phyloP scores from a whole-genome alignment of 176 grass and related monocot species.

The Zizania latifolia region DNA sequence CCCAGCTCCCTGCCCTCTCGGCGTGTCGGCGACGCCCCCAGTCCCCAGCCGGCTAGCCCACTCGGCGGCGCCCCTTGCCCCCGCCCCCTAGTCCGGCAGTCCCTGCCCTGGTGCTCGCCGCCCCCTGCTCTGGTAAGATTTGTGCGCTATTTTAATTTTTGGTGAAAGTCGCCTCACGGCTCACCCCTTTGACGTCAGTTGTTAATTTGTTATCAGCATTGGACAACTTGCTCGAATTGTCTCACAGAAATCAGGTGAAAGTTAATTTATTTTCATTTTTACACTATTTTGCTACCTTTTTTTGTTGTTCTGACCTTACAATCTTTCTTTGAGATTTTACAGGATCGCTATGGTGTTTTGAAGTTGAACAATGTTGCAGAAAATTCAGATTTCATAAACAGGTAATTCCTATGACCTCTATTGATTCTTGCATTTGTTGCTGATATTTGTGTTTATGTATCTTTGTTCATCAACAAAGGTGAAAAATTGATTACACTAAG shows the following conservation, averaged over 20 bases:
- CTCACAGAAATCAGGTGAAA: slow-evolving; percentile 61
- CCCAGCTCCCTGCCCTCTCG: no score
- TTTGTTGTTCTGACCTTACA: not conserved
- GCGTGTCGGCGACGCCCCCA: no score
- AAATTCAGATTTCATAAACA: slow-evolving; percentile 88
- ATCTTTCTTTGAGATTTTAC: slow-evolving; percentile 28
- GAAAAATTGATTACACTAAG: not conserved
- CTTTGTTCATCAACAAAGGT: not conserved
- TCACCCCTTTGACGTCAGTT: no score
- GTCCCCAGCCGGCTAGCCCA: no score
- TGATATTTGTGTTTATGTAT: not conserved
- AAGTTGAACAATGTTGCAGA: slow-evolving; percentile 62
- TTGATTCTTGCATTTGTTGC: not conserved
- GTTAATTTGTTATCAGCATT: slow-evolving; percentile 54
- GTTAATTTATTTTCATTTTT: not conserved
- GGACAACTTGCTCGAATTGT: slow-evolving; percentile 50
- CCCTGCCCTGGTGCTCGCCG: no score
- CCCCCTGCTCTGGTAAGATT: no score
- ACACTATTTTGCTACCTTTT: not conserved
- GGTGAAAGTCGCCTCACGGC: no score
- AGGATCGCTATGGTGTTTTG: slow-evolving; percentile 71
- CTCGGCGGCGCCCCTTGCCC: no score
- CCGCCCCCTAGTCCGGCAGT: no score
- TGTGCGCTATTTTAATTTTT: no score
- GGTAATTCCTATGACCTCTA: slow-evolving; percentile 55